Evolutionary conservation across 1,284 basidiomycete species (phyloP).

Genomic region (Paramarasmius palmivorus): DNA sequence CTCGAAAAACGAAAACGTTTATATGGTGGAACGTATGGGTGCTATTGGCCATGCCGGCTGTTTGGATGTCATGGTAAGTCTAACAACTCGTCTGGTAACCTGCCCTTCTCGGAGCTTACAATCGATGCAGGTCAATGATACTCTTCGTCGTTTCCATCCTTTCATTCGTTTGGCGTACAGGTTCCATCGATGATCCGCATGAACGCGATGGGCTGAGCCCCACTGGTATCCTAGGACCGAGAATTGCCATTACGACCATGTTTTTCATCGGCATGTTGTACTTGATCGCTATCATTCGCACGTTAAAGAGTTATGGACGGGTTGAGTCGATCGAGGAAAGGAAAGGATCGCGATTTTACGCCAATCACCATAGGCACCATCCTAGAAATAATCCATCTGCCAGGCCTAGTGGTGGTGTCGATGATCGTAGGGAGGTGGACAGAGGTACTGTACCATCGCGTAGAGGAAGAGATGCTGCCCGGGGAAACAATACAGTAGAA

Average conservation of each 20-base stretch:
- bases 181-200: constrained; percentile 46
- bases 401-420: neutral
- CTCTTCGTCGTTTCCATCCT: constrained; percentile 69
- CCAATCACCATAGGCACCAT: neutral
- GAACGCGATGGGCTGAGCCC: constrained; percentile 31
- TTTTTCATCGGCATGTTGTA: constrained; percentile 64
- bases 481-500: neutral
- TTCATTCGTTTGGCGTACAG: constrained; percentile 73
- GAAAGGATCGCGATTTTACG: constrained; percentile 2
- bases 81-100: constrained; percentile 10
- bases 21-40: constrained; percentile 85
- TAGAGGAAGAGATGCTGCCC: neutral
- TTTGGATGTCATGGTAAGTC: constrained; percentile 72
- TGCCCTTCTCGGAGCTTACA: neutral
- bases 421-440: neutral
- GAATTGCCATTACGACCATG: constrained; percentile 55
- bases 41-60: constrained; percentile 67
- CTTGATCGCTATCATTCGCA: constrained; percentile 60
- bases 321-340: neutral
- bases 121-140: constrained; percentile 57
- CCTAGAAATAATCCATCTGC: neutral
- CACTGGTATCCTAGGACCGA: constrained; percentile 45
- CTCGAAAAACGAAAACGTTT: constrained; percentile 59
- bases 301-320: constrained; percentile 60
- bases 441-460: neutral